Percentiles rank a stretch among this genome's conserved stretches.
phyloP scores from a whole-genome alignment of 176 grass and related monocot species.

The Carex littledalei region DNA sequence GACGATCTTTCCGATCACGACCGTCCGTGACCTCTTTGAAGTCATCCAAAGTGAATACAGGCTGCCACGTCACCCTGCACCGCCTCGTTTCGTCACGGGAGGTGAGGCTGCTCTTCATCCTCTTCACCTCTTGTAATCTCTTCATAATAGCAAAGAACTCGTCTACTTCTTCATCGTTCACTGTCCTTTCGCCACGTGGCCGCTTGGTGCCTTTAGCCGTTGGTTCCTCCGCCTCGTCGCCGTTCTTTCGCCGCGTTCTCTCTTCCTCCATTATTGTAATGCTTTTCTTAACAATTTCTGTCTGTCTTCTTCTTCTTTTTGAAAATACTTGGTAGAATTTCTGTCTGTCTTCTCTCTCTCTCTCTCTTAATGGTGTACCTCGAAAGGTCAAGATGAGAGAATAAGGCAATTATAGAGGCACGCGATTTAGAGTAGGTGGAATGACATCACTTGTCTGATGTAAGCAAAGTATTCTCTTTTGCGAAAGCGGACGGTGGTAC shows the following conservation, averaged over 20 bases:
- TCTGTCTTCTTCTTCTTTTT: neutral
- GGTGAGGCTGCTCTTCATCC: neutral
- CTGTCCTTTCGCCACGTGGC: neutral
- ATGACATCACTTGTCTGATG: neutral
- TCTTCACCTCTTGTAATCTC: constrained; percentile 15
- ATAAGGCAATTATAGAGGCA: constrained; percentile 1
- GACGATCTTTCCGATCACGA: neutral
- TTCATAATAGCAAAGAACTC: constrained; percentile 18
- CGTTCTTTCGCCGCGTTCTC: neutral
- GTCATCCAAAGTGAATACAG: constrained; percentile 18
- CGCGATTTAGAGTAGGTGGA: neutral
- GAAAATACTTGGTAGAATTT: no score
- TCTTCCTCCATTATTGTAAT: neutral
- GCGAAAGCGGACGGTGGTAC: neutral
- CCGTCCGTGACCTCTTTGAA: neutral
- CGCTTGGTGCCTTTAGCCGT: neutral
- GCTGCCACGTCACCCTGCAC: constrained; percentile 13
- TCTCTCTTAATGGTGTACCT: neutral
- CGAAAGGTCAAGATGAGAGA: neutral
- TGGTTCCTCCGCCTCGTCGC: neutral
- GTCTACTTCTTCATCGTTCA: constrained; percentile 17
- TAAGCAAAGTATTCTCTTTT: neutral
- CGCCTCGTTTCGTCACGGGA: neutral
- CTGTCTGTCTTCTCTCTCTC: neutral
- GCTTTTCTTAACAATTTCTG: neutral